Percentiles rank a stretch among this genome's conserved stretches.
phyloP scores from a whole-genome alignment of 2,329 filamentous ascomycete genomes.

The Tolypocladium ovalisporum region DNA sequence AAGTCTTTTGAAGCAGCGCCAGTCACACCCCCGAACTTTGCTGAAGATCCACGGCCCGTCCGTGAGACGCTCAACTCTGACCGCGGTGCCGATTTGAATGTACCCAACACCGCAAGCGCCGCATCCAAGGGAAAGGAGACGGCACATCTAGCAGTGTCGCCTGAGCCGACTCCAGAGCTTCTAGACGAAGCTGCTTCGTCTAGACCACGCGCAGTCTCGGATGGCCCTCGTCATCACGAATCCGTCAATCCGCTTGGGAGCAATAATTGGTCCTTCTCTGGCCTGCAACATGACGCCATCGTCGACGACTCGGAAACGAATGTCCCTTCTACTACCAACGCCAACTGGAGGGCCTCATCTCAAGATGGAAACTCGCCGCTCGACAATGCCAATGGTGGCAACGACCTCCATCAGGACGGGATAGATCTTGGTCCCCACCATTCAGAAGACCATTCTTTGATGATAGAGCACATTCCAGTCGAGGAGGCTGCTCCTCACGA shows the following conservation, averaged over 20 bases:
- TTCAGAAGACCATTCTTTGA: slow-evolving; percentile 2
- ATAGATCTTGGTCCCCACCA: neutral
- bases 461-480: slow-evolving; percentile 2
- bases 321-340: neutral
- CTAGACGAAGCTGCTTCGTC: slow-evolving; percentile 9
- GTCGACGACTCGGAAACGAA: neutral
- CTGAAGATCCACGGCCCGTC: neutral
- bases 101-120: neutral
- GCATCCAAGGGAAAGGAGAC: slow-evolving; percentile 16
- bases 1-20: neutral
- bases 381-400: neutral
- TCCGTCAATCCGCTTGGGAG: slow-evolving; percentile 42
- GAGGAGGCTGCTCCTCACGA: slow-evolving; percentile 5
- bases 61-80: neutral
- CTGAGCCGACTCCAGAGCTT: slow-evolving; percentile 4
- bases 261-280: slow-evolving; percentile 50
- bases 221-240: slow-evolving; percentile 36
- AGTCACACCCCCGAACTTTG: neutral
- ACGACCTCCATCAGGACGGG: no score
- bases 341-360: neutral
- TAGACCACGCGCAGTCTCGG: slow-evolving; percentile 44
- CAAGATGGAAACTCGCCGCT: neutral
- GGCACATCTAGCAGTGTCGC: slow-evolving; percentile 4
- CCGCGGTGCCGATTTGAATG: neutral
- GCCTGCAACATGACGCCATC: slow-evolving; percentile 19